Evolutionary conservation across 73 alveolate species (phyloP).

Genomic region (Stentor coeruleus): DNA sequence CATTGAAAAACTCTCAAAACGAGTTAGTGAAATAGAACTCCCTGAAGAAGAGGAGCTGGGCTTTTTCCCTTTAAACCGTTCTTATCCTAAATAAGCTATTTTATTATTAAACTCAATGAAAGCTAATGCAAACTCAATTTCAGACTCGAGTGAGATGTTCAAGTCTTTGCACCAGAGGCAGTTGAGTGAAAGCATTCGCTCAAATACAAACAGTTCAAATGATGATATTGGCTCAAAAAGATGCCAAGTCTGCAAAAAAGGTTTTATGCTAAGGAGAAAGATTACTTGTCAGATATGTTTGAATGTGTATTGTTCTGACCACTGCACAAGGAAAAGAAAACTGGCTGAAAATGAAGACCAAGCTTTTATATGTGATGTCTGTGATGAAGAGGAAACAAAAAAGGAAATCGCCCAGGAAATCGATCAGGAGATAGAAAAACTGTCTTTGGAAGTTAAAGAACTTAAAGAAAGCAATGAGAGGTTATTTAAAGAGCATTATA

Average conservation of each 20-base stretch:
- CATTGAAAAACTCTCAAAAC: neutral
- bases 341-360: neutral
- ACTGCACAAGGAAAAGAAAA: neutral
- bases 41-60: neutral
- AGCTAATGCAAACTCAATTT: too few relatives aligned
- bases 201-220: too few relatives aligned
- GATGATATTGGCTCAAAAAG: too few relatives aligned
- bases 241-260: neutral
- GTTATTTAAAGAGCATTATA: neutral
- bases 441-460: neutral
- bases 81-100: too few relatives aligned
- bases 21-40: neutral
- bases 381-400: neutral
- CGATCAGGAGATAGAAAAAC: neutral
- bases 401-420: neutral
- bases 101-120: too few relatives aligned
- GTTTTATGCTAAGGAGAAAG: constrained; percentile 4
- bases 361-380: neutral
- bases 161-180: too few relatives aligned
- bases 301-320: neutral
- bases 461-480: neutral
- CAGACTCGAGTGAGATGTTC: too few relatives aligned
- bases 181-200: too few relatives aligned
- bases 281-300: neutral
- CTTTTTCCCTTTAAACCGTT: too few relatives aligned